A percentile compares a stretch with the other conserved stretches of the same genome.
These are phyloP conservation scores for Mortierella sp. DNA, from an alignment of 371 early-diverging fungal species.

Conservation along the genomic window DNA sequence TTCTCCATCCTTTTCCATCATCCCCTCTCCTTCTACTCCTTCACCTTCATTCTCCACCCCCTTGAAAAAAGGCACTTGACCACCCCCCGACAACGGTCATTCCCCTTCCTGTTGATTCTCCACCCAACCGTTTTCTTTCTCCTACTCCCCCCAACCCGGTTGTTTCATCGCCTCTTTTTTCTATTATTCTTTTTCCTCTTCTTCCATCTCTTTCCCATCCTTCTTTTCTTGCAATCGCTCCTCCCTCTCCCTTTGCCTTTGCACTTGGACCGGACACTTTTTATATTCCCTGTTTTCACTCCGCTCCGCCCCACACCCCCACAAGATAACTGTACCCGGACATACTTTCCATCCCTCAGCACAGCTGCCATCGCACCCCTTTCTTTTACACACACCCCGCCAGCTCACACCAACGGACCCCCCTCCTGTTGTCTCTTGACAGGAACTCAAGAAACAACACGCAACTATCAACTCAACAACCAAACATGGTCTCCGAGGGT, in stretches of 20 bases:
- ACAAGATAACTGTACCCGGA: not conserved
- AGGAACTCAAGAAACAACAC: not conserved
- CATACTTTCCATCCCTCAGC: not conserved
- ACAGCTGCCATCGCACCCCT: not conserved
- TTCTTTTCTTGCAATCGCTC: not conserved
- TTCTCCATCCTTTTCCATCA: not conserved
- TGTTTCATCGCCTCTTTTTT: not conserved
- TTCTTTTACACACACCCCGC: not conserved
- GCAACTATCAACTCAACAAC: not conserved
- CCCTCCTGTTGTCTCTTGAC: not conserved
- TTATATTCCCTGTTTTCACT: not conserved
- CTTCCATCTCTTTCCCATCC: not conserved
- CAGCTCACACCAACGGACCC: not conserved
- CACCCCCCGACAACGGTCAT: not conserved
- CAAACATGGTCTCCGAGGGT: constrained; percentile 41
- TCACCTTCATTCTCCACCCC: not conserved
- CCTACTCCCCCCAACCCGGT: not conserved
- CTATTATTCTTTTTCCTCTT: not conserved
- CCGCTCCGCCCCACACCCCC: constrained; percentile 8
- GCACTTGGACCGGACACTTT: not conserved
- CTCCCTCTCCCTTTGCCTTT: not conserved
- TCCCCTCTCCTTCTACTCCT: not conserved
- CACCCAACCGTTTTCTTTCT: not conserved
- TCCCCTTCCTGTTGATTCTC: not conserved
- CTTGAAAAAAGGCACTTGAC: not conserved